Base-by-base conservation (phyloP, 208 protist genomes). In the Crithidia thermophila region DNA sequence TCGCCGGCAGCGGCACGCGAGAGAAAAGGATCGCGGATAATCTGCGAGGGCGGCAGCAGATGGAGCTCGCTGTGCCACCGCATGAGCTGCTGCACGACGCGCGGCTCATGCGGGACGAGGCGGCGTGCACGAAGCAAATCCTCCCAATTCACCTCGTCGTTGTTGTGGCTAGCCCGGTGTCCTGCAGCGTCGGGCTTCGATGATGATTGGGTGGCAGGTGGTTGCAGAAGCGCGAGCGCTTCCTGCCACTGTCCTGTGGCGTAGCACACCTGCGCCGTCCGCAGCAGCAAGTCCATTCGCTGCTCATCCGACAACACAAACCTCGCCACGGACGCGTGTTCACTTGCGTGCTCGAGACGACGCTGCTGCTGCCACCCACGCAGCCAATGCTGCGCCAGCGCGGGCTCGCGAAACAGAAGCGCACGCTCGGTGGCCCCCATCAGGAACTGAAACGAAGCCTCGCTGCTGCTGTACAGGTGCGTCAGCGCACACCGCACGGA, bases 11-110 rank as follows among this genome's bases (percentile, higher is more conserved):
- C 43, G 7, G 71, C 71, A 21, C 71, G 58, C 6, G 83, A 72
- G 11, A 94, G 72, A 47, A 85, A 82, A 3, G 70, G 72, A 67
- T 94, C 90, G 33, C 86, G 86, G 42, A 95, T 85, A 27, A 93
- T 58, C 28, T 84, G 79, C n/a, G 89, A 88, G 18, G 85, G 57
- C 25, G 89, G 84, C 51, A 81, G 69, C 2, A 85, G 59, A 33
- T 74, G 78, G 2, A 79, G 68, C 36, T 85, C 79, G 5, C 37
- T 52, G 34, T 73, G 68, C 88, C 88, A 94, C 50, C 51, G 18
- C 67, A 91, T 74, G 21, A 91, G 73, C 47, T 83, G 83, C 33
- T 84, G 76, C 4, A 94, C 72, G 25, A 90, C 80, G 0, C 67
- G 66, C 18, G 84, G 81, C 25, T 63, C 63, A 37, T 57, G 45